phyloP scores from a whole-genome alignment of 2,329 filamentous ascomycete species.

The Ophiostoma sp. region DNA sequence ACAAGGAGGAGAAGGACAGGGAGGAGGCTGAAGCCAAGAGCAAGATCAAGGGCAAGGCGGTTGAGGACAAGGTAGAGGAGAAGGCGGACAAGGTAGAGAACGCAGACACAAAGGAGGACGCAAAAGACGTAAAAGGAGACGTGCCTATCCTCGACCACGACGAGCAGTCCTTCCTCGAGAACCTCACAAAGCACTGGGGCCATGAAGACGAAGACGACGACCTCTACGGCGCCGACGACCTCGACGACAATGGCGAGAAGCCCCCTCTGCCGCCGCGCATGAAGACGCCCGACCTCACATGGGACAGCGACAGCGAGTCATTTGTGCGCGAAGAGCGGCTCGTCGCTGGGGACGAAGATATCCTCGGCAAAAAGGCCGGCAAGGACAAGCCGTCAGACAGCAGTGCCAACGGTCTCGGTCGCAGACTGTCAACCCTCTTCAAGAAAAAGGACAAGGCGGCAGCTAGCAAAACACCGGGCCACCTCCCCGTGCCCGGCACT shows the following conservation, averaged over 20 bases:
- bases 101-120: background rate
- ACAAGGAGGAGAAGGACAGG: conserved; percentile 43
- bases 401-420: conserved; percentile 15
- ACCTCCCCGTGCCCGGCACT: conserved; percentile 35
- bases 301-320: conserved; percentile 42
- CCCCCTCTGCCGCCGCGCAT: conserved; percentile 53
- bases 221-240: conserved; percentile 28
- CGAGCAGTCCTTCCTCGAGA: conserved; percentile 55
- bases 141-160: conserved; percentile 49
- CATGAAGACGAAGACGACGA: conserved; percentile 24
- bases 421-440: conserved; percentile 24
- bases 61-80: background rate
- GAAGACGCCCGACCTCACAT: conserved; percentile 47
- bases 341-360: conserved; percentile 11
- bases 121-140: background rate
- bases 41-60: conserved; percentile 2
- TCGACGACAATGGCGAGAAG: conserved; percentile 40
- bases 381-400: conserved; percentile 31
- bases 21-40: conserved; percentile 28
- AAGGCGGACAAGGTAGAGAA: background rate
- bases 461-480: conserved; percentile 31
- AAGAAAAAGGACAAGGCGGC: conserved; percentile 26
- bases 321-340: conserved; percentile 28
- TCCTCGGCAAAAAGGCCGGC: background rate
- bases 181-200: conserved; percentile 39